Conservation (phyloP, 1,139 yeast genomes). For the Yamadazyma triangularis region DNA sequence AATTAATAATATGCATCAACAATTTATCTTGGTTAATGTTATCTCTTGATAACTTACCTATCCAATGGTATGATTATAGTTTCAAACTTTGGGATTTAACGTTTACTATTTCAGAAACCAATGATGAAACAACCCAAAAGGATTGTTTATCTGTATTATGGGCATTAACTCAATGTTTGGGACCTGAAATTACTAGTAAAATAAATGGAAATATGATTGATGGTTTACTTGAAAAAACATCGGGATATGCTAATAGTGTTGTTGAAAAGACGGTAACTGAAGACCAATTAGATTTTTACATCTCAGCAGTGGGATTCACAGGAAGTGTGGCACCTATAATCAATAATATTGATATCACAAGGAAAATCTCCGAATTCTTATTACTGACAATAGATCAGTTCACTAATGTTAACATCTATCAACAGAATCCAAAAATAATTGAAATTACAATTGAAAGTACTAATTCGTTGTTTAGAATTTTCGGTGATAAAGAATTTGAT, state of each 20-base stretch:
- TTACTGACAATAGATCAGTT: conserved; percentile 24
- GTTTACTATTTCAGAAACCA: conserved; percentile 14
- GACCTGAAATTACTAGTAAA: conserved; percentile 25
- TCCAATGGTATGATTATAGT: conserved; percentile 29
- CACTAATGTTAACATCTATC: conserved; percentile 7
- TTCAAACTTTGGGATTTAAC: conserved; percentile 36
- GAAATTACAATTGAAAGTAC: conserved; percentile 55
- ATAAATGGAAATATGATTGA: conserved; percentile 22
- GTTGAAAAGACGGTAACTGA: conserved; percentile 11
- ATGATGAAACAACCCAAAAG: conserved; percentile 30
- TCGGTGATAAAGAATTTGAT: conserved; percentile 64
- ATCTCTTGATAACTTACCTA: conserved; percentile 29
- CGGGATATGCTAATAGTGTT: conserved; percentile 2
- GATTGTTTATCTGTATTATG: conserved; percentile 56
- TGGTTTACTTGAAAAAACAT: conserved; percentile 19
- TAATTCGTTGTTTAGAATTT: conserved; percentile 69
- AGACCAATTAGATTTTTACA: conserved; percentile 19
- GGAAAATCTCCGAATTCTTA: conserved; percentile 43
- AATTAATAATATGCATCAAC: conserved; percentile 63
- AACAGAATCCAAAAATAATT: conserved; percentile 17
- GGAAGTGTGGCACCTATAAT: conserved; percentile 50
- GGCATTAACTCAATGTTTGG: conserved; percentile 51
- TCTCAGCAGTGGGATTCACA: conserved; percentile 47
- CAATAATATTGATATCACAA: conserved; percentile 43
- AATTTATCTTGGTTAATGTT: conserved; percentile 59